Percentiles rank a stretch among this genome's conserved stretches.
Conservation (phyloP, 2,329 filamentous ascomycete genomes). For the Macroventuria anomochaeta region DNA sequence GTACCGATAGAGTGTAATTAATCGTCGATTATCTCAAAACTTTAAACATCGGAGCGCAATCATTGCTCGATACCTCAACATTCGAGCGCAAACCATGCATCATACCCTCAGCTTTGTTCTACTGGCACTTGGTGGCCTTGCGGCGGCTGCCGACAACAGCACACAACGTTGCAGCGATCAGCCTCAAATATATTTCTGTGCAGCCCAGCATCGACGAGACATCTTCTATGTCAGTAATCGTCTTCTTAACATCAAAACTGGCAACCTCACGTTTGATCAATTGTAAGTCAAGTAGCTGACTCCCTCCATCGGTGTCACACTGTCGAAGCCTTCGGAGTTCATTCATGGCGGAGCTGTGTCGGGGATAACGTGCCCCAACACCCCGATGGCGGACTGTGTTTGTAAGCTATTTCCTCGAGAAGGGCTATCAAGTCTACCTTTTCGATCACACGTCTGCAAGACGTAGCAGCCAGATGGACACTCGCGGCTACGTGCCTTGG, state of each 20-base stretch:
- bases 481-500: not conserved
- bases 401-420: constrained; percentile 11
- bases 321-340: constrained; percentile 11
- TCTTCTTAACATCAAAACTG: constrained; percentile 1
- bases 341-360: constrained; percentile 26
- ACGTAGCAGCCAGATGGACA: constrained; percentile 28
- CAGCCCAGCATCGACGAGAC: constrained; percentile 13
- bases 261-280: constrained; percentile 4
- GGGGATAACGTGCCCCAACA: constrained; percentile 44
- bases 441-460: constrained; percentile 57
- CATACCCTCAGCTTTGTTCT: not conserved
- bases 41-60: no score
- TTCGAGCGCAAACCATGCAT: no score
- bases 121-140: not conserved
- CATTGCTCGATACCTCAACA: no score
- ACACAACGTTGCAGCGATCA: not conserved
- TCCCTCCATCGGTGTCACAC: constrained; percentile 1
- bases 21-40: no score
- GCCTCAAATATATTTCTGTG: not conserved
- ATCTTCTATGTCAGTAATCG: constrained; percentile 22
- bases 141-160: not conserved
- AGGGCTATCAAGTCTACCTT: constrained; percentile 57
- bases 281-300: constrained; percentile 18
- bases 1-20: no score
- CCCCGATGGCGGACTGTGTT: constrained; percentile 43